Conservation (phyloP, 2,329 filamentous ascomycete species). For the Lachnellula arida region DNA sequence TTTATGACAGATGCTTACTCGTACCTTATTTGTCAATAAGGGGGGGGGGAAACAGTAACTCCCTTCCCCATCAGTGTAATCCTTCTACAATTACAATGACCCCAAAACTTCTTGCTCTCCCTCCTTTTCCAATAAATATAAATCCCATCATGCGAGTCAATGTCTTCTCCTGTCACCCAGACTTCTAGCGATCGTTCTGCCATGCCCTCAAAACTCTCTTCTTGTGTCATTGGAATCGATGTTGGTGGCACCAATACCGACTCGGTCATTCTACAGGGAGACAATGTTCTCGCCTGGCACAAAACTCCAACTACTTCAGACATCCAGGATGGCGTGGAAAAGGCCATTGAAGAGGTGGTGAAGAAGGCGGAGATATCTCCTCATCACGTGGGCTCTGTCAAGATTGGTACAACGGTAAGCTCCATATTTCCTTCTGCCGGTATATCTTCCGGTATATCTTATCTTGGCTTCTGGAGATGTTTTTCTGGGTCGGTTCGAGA, state of each 20-base stretch:
- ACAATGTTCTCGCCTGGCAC: conserved; percentile 36
- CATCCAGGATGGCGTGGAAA: conserved; percentile 45
- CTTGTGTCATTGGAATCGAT: conserved; percentile 39
- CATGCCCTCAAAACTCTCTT: conserved; percentile 21
- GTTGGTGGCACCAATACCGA: conserved; percentile 57
- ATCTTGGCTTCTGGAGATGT: not conserved
- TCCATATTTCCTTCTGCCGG: not conserved
- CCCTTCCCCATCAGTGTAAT: not conserved
- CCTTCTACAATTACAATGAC: not conserved
- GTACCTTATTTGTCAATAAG: too few relatives aligned
- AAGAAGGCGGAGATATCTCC: conserved; percentile 35
- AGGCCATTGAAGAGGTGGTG: conserved; percentile 42
- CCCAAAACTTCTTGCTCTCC: not conserved
- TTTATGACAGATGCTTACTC: conserved; percentile 5
- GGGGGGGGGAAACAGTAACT: not conserved
- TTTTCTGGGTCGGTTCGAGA: not conserved
- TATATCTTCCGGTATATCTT: not conserved
- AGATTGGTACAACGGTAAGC: conserved; percentile 39
- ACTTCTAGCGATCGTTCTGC: conserved; percentile 1
- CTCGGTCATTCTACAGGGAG: conserved; percentile 24
- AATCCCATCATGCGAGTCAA: not conserved
- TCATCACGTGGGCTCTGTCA: conserved; percentile 40
- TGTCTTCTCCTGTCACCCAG: conserved; percentile 5
- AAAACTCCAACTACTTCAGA: conserved; percentile 48
- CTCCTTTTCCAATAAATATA: conserved; percentile 2